Evolutionary conservation across 495 filamentous ascomycete genomes (phyloP).

Genomic region (Penicillium soppii): DNA sequence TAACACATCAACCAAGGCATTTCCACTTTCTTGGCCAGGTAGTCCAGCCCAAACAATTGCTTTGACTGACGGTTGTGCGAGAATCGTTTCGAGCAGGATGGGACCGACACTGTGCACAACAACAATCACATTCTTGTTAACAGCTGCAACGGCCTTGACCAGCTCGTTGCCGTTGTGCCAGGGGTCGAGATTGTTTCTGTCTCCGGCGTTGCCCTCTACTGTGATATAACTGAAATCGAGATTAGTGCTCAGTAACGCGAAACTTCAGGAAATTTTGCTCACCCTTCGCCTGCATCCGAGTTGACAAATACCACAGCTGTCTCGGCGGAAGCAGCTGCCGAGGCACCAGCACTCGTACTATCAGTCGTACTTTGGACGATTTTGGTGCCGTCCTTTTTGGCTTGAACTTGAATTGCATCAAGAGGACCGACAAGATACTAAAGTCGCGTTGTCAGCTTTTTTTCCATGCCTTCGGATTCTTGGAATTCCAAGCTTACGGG

Average conservation of each 20-base stretch:
- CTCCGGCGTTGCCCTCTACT: constrained; percentile 58
- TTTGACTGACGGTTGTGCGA: constrained; percentile 58
- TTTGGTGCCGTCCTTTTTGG: constrained; percentile 45
- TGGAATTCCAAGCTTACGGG: constrained; percentile 29
- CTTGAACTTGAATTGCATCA: constrained; percentile 29
- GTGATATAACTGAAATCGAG: constrained; percentile 48
- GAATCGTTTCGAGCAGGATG: constrained; percentile 41
- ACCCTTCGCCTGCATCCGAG: constrained; percentile 65
- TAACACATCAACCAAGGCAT: constrained; percentile 54
- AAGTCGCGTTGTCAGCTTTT: neutral
- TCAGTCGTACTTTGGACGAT: constrained; percentile 49
- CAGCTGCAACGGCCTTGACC: constrained; percentile 42
- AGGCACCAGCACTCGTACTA: constrained; percentile 42
- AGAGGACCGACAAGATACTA: constrained; percentile 52
- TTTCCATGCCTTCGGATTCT: neutral
- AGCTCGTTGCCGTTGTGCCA: constrained; percentile 33
- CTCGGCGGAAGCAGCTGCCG: constrained; percentile 53
- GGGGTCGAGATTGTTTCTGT: constrained; percentile 52
- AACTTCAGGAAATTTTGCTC: constrained; percentile 11
- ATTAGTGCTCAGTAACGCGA: neutral
- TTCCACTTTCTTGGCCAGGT: constrained; percentile 60
- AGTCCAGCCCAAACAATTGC: constrained; percentile 58
- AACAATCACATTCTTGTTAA: constrained; percentile 80
- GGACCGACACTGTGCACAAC: constrained; percentile 65
- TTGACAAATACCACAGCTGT: constrained; percentile 67